phyloP scores from a whole-genome alignment of 257 asterid genomes.

The Cynanchum wilfordii region DNA sequence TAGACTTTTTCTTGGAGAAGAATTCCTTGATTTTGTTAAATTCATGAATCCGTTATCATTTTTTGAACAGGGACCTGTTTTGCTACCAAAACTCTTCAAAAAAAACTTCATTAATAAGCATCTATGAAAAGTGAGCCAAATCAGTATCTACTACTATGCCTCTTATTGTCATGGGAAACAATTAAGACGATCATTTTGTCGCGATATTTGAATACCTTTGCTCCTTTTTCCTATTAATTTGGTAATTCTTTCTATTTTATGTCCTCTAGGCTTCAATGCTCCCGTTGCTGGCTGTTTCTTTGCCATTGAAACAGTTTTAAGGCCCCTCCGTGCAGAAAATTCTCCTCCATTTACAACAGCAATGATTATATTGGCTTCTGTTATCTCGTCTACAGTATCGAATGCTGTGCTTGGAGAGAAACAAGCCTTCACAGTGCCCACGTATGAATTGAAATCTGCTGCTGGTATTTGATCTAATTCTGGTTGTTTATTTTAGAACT shows the following conservation, averaged over 20 bases:
- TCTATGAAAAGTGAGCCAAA: not conserved
- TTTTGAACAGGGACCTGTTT: not conserved
- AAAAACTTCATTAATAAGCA: not conserved
- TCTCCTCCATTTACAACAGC: constrained; percentile 99
- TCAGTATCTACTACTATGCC: not conserved
- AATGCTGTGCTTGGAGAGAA: constrained; percentile 97
- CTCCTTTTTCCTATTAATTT: not conserved
- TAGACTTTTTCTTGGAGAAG: not conserved
- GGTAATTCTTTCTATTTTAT: constrained; percentile 1
- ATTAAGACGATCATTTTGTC: too few species aligned
- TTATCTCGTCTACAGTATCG: constrained; percentile 93
- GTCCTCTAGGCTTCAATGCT: constrained; percentile 82
- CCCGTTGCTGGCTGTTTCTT: constrained; percentile 99
- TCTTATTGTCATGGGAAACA: not conserved
- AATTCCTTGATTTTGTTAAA: not conserved
- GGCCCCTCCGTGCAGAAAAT: constrained; percentile 98
- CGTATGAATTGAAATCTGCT: constrained; percentile 99
- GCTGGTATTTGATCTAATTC: constrained; percentile 93
- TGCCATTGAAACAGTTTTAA: constrained; percentile 96
- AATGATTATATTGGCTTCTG: constrained; percentile 97
- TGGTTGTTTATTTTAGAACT: constrained; percentile 29
- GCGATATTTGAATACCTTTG: not conserved
- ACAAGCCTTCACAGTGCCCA: constrained; percentile 99
- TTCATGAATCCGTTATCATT: not conserved
- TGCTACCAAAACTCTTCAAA: not conserved